Evolutionary conservation across 345 rosid genomes (phyloP).

Genomic region (Eucalyptus tenuipes): DNA sequence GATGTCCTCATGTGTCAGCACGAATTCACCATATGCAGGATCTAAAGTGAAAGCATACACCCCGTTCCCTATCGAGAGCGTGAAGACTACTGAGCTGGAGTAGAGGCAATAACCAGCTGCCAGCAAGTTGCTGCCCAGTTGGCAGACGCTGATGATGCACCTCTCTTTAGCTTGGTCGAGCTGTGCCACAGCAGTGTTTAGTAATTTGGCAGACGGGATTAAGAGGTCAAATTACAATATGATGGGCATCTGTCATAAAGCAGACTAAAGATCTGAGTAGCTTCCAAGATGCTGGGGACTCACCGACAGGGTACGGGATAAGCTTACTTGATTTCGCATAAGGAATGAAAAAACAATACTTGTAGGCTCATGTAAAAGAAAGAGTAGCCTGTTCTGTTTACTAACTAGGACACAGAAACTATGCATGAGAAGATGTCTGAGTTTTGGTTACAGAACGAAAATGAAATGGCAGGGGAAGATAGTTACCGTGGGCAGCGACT

Average conservation of each 20-base stretch:
- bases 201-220: background rate
- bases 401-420: background rate
- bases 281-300: background rate
- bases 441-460: background rate
- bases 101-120: slow-evolving; percentile 25
- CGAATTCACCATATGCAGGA: slow-evolving; percentile 15
- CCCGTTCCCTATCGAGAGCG: slow-evolving; percentile 13
- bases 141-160: slow-evolving; percentile 18
- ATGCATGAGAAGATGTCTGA: background rate
- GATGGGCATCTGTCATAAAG: background rate
- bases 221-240: background rate
- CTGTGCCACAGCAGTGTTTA: background rate
- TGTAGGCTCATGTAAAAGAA: background rate
- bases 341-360: background rate
- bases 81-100: slow-evolving; percentile 21
- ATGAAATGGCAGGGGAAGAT: background rate
- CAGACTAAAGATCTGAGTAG: background rate
- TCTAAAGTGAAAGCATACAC: slow-evolving; percentile 21
- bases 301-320: background rate
- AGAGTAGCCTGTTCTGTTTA: background rate
- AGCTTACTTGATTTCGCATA: background rate
- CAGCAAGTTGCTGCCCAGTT: slow-evolving; percentile 19
- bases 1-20: slow-evolving; percentile 19
- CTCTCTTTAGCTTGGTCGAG: slow-evolving; percentile 12
- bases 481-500: background rate